phyloP scores from a whole-genome alignment of 1,284 basidiomycete genomes.

The Ceratobasidium theobromae region DNA sequence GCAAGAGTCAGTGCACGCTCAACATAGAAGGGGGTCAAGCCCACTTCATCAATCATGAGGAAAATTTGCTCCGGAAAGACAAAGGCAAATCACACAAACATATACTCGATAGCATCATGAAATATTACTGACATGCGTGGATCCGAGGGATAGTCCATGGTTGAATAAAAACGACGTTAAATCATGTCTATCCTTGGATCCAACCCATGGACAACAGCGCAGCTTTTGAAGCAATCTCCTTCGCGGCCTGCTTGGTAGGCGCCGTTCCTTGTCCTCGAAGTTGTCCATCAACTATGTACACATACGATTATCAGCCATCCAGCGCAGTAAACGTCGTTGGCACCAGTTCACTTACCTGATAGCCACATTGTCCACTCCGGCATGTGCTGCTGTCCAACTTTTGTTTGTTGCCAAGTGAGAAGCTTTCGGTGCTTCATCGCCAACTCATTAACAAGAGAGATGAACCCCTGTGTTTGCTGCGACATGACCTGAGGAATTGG shows the following conservation, averaged over 20 bases:
- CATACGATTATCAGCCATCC: slow-evolving; percentile 14
- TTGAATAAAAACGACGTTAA: neutral
- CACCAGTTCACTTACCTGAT: slow-evolving; percentile 6
- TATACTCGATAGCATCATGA: no score
- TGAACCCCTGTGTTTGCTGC: slow-evolving; percentile 25
- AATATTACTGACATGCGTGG: no score
- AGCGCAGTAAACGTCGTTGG: neutral
- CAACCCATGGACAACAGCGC: slow-evolving; percentile 22
- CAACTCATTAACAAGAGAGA: slow-evolving; percentile 28
- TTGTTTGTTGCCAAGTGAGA: slow-evolving; percentile 15
- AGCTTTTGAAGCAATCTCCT: slow-evolving; percentile 23
- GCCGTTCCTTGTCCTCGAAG: slow-evolving; percentile 29
- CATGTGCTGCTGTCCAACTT: slow-evolving; percentile 26
- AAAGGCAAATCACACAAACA: no score
- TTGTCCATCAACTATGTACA: slow-evolving; percentile 14
- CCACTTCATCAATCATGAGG: no score
- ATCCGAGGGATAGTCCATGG: neutral
- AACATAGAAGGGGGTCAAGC: no score
- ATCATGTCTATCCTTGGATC: neutral
- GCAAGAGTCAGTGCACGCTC: no score
- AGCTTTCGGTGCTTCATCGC: slow-evolving; percentile 28
- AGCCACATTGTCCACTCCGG: slow-evolving; percentile 33
- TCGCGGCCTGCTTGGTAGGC: slow-evolving; percentile 27
- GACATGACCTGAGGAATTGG: neutral
- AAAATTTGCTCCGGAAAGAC: no score